Base-by-base conservation (phyloP, 2,329 filamentous ascomycete genomes). In the Dothidotthia symphoricarpi region DNA sequence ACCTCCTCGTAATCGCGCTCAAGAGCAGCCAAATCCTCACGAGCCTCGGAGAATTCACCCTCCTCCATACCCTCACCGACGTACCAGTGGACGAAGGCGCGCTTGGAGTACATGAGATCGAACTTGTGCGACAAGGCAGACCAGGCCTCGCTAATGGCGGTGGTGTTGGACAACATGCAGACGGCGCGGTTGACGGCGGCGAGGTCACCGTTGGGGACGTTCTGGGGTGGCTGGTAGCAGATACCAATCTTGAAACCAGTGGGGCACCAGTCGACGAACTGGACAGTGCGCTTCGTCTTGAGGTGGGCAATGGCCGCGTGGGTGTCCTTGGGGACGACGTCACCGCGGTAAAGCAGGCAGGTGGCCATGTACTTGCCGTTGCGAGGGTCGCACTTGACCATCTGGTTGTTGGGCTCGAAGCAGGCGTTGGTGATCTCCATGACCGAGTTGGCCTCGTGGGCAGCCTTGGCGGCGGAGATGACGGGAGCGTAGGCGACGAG, bases 41-140 rank as follows among this genome's bases (percentile, higher is more conserved):
- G 90, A 53, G 93, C 93, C 80, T 98, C 93, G 41, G 88, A 95
- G 82, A 98, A 98, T 75, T 98, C 93, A 73, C 93, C 93, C 74
- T 98, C 93, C 81, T 98, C 93, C 93, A 98, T 98, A 83, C 93
- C 93, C 80, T 97, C 93, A 77, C 93, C 93, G 68, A 98, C 93
- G 66, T 97, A 98, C 93, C 93, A 98, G 77, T 98, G 93, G 53
- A 98, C 93, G 75, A 98, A 98, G 49, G 93, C 93, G 78, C 93
- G 93, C 86, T 98, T 98, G 72, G 88, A 94, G 84, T 97, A 96
- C 93, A 98, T 98, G 70, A 98, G 88, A 68, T 98, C 93, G 78
- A 98, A 98, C 78, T 98, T 98, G 81, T 85, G 82, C 47, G 89
- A 94, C 53, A 98, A 82, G 55, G 89, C 89, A 51, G 87, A 90